Percentiles rank a stretch among this genome's conserved stretches.
These are phyloP conservation scores for Leccinum imitatum DNA, from an alignment of 768 basidiomycete species.

Conservation along the genomic window DNA sequence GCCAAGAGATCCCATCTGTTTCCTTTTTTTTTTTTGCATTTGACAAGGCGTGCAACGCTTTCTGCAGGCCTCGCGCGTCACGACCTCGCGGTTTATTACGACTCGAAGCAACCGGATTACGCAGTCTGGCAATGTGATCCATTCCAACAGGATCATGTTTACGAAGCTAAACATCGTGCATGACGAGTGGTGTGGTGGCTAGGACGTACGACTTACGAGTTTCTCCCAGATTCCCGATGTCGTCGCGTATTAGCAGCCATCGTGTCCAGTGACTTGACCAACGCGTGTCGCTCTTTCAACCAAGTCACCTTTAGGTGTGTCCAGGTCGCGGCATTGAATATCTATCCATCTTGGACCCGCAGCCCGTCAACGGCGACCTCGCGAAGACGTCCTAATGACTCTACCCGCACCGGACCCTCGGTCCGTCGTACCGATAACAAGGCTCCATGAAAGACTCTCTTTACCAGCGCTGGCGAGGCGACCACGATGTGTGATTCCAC, in stretches of 20 bases:
- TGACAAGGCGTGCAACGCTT: not conserved
- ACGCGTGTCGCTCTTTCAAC: not conserved
- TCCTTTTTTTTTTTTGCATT: not conserved
- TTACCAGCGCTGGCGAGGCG: not conserved
- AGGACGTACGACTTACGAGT: not conserved
- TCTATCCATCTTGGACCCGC: not conserved
- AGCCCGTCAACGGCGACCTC: not conserved
- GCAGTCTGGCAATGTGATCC: not conserved
- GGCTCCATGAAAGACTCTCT: not conserved
- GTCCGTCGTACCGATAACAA: not conserved
- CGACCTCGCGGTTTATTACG: not conserved
- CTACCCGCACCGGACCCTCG: too few relatives aligned
- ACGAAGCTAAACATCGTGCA: not conserved
- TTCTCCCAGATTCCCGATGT: not conserved
- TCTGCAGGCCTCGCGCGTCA: not conserved
- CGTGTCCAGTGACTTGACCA: too few relatives aligned
- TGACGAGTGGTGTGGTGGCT: not conserved
- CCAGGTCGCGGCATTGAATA: not conserved
- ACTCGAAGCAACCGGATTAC: not conserved
- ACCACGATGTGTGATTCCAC: not conserved
- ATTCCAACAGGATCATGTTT: not conserved
- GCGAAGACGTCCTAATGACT: not conserved
- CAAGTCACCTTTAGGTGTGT: not conserved
- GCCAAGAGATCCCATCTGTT: not conserved
- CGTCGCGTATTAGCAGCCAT: not conserved